Evolutionary conservation across 2,329 filamentous ascomycete species (phyloP).

Genomic region (Pseudocercospora crystallina): DNA sequence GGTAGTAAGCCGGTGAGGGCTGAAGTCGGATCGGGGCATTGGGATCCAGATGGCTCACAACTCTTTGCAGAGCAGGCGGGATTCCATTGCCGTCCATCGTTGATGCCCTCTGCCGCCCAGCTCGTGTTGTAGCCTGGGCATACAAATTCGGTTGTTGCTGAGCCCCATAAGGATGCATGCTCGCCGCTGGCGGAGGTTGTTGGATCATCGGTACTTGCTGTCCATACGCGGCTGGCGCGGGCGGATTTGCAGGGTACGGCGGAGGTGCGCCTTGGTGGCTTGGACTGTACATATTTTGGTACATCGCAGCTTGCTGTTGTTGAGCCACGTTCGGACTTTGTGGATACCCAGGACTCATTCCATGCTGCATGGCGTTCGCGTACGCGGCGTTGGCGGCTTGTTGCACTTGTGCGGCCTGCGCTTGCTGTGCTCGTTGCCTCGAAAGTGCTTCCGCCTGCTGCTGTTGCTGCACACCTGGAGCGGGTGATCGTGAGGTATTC

Average conservation of each 20-base stretch:
- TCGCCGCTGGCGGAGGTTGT: constrained; percentile 46
- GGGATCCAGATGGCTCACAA: constrained; percentile 93
- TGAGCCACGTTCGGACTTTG: constrained; percentile 33
- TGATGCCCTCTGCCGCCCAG: constrained; percentile 82
- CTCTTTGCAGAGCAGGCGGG: constrained; percentile 85
- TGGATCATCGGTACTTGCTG: constrained; percentile 70
- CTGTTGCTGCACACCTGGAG: constrained; percentile 91
- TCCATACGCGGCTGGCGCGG: constrained; percentile 58
- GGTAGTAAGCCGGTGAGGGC: constrained; percentile 95
- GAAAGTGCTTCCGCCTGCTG: constrained; percentile 91
- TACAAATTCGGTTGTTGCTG: constrained; percentile 70
- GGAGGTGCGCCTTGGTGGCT: constrained; percentile 71
- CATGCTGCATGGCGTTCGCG: constrained; percentile 28
- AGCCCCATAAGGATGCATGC: constrained; percentile 35
- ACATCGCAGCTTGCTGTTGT: constrained; percentile 62
- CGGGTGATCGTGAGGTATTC: constrained; percentile 81
- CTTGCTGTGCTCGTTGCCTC: constrained; percentile 76
- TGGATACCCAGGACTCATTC: constrained; percentile 42
- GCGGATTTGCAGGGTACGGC: constrained; percentile 70
- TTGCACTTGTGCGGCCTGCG: constrained; percentile 42
- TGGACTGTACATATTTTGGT: constrained; percentile 68
- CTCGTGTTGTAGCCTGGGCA: constrained; percentile 72
- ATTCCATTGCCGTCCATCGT: constrained; percentile 96
- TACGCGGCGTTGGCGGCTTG: constrained; percentile 44
- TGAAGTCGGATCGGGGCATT: constrained; percentile 91